Evolutionary conservation across 176 grass and related monocot genomes (phyloP), one percentile per base, ranked within the genome.

Genomic region (Cenchrus fungigraminus): DNA sequence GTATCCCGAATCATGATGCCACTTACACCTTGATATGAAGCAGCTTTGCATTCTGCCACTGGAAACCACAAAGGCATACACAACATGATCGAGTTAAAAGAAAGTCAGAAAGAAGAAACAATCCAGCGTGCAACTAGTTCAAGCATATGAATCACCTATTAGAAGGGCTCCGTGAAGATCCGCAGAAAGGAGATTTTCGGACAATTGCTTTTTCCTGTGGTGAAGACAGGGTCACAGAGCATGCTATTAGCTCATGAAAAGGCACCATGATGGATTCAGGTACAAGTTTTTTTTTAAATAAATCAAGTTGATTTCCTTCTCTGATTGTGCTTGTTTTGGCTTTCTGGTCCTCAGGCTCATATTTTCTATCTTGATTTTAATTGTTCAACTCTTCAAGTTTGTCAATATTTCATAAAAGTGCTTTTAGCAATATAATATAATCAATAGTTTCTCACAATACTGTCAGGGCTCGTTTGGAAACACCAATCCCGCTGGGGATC

Each of bases 1-100:
- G 91, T 98, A 40, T 95, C 93, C 53, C 91, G 82, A 76, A 98
- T 74, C 93, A 98, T 92, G 81, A 98, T 92, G 40, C 96, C 96
- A 57, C 66, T 87, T 28, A 85, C 58, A 85, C 91, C 96, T 71
- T 84, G 63, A 86, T 89, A 94, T 70, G 91, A 74, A 66, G 43
- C 77, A 45, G 77, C 40, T 88, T 91, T 98, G 84, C 93, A 93
- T 84, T 94, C 88, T 20, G 84, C 93, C 75, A 98, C 91, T 98
- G 81, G 34, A 85, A 68, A 6, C 32, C 53, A 76, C 25, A 42
- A 29, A 64, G 50, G n/a, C n/a, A 78, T 60, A 42, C 22, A 67
- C 56, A 52, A 49, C 65, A 79, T 71, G 13, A 79, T 3, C 1
- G 9, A 10, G 53, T 61, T 57, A 53, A 80, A n/a, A 81, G 7